Evolutionary conservation across 2,329 filamentous ascomycete genomes (phyloP), one percentile per base, ranked within the genome.

Genomic region (Aureobasidium sp.): DNA sequence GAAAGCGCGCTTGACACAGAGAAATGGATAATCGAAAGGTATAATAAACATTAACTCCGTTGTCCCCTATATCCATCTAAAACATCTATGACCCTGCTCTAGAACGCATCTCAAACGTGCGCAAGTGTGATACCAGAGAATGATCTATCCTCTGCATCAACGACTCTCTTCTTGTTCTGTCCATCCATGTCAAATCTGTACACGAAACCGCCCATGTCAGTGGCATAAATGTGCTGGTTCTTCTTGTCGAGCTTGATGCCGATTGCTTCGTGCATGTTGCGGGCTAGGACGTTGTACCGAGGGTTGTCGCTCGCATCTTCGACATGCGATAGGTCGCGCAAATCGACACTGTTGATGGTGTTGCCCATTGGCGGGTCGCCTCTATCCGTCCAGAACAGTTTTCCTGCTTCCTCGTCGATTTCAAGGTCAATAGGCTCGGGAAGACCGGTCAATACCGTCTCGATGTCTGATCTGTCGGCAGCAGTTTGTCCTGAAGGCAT

Each of bases 381-480:
- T 0, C 84, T 75, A 65, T 86, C 84, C 0, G 84, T 85, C 84
- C 84, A 87, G 69, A 83, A 87, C 24, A 87, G 71, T 1, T 69
- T 73, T 29, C 75, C 68, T 2, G 68, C 68, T 0, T 74, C 71
- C 13, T 77, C 74, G 24, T 86, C 81, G 1, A 85, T 66, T 39
- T 84, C 82, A 0, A 87, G 70, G 66, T 86, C 82, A 63, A 86
- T 82, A 0, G 82, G 81, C 67, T 85, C 83, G 0, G 83, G 82
- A 7, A 85, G 71, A 0, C 69, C 68, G 4, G 76, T 67, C 4
- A 80, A 68, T 1, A 85, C 61, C 1, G 73, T 66, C 56, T 76
- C 73, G 32, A 81, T 72, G 43, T 83, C 79, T 0, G 72, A 66
- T 0, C 79, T 71, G 10, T 63, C 69, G 0, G 69, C 65, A 0